phyloP scores from a whole-genome alignment of 1,284 basidiomycete genomes.

The Apiotrichum montevideense region DNA sequence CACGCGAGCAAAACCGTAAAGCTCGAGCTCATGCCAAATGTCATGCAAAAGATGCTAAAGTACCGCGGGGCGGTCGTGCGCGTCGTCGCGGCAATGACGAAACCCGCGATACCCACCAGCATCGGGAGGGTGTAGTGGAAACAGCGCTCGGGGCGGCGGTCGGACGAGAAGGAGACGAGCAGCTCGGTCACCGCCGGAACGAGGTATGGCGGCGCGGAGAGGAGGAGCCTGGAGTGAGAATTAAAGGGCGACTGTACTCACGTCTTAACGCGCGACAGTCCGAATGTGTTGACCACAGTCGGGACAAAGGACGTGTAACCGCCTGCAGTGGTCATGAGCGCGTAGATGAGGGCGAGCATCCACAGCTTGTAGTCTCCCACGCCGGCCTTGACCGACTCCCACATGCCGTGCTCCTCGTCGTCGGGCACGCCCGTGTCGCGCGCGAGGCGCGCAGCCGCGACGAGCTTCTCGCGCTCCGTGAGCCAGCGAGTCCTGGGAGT shows the following conservation, averaged over 20 bases:
- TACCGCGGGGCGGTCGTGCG: conserved; percentile 28
- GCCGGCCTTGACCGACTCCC: conserved; percentile 3
- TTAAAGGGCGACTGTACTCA: neutral
- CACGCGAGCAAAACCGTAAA: conserved; percentile 38
- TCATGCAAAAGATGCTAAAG: conserved; percentile 30
- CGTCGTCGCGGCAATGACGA: conserved; percentile 29
- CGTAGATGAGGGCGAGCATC: conserved; percentile 18
- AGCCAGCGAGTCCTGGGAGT: conserved; percentile 14
- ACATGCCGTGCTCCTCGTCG: conserved; percentile 8
- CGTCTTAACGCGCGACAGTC: conserved; percentile 20
- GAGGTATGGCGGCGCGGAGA: conserved; percentile 31
- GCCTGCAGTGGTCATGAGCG: conserved; percentile 20
- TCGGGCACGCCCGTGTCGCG: conserved; percentile 16
- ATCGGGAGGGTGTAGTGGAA: conserved; percentile 45
- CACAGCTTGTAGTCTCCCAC: conserved; percentile 18
- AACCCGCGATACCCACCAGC: conserved; percentile 33
- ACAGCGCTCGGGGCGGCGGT: conserved; percentile 30
- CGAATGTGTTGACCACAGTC: conserved; percentile 30
- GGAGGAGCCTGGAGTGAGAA: conserved; percentile 29
- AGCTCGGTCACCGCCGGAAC: conserved; percentile 32
- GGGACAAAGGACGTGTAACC: conserved; percentile 31
- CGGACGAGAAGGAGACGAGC: conserved; percentile 26
- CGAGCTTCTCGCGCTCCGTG: conserved; percentile 12
- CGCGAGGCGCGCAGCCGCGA: conserved; percentile 12
- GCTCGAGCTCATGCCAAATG: conserved; percentile 27